Evolutionary conservation across 139 green algal genomes (phyloP).

Genomic region (Pedinophyceae sp.): DNA sequence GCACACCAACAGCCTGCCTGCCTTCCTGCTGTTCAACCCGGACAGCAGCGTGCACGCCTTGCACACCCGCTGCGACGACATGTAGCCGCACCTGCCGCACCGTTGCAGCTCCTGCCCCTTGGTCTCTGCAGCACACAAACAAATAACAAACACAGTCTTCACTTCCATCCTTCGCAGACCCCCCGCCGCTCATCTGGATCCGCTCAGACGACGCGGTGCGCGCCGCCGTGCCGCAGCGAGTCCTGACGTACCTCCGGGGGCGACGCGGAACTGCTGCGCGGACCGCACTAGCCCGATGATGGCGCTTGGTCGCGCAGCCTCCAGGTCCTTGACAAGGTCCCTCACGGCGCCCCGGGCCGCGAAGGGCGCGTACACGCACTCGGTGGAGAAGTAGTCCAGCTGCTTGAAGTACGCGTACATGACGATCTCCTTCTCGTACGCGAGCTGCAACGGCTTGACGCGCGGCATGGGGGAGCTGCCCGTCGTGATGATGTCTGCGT

Average conservation of each 20-base stretch:
- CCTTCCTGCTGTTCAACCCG: slow-evolving; percentile 53
- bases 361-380: slow-evolving; percentile 91
- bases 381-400: slow-evolving; percentile 93
- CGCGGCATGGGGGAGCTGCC: slow-evolving; percentile 54
- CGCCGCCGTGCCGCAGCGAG: not conserved
- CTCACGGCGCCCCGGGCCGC: slow-evolving; percentile 75
- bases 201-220: not conserved
- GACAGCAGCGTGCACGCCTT: slow-evolving; percentile 80
- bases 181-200: not conserved
- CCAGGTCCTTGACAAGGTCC: slow-evolving; percentile 93
- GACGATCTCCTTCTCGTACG: slow-evolving; percentile 98
- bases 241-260: slow-evolving; percentile 2
- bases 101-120: slow-evolving; percentile 10
- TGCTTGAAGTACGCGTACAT: slow-evolving; percentile 99
- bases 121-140: not conserved
- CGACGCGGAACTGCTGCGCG: slow-evolving; percentile 46
- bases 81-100: slow-evolving; percentile 67
- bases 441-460: slow-evolving; percentile 93
- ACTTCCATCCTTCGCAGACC: not conserved
- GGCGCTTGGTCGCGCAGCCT: slow-evolving; percentile 50
- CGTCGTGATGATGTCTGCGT: slow-evolving; percentile 21
- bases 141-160: not conserved
- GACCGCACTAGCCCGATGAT: slow-evolving; percentile 78
- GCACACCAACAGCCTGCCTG: not conserved
- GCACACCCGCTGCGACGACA: slow-evolving; percentile 70